Evolutionary conservation across 225 moss, liverwort and hornwort species (phyloP).

Genomic region (Polytrichum commune): DNA sequence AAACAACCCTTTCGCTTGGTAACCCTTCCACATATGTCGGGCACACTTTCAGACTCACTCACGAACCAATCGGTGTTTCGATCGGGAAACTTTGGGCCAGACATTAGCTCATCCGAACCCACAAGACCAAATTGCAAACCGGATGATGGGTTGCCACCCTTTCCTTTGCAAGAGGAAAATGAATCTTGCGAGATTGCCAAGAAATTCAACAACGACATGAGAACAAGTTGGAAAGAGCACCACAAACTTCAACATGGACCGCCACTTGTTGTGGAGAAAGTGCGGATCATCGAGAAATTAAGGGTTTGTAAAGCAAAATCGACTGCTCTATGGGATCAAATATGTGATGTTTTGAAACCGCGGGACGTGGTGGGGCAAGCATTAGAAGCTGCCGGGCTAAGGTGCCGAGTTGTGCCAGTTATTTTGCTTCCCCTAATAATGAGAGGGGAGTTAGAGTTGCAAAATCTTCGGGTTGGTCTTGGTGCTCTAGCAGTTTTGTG

Average conservation of each 20-base stretch:
- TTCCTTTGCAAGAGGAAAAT: neutral
- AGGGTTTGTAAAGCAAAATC: constrained; percentile 12
- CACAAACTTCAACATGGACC: constrained; percentile 4
- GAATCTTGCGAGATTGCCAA: constrained; percentile 13
- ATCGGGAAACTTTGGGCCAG: neutral
- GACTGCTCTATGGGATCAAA: constrained; percentile 3
- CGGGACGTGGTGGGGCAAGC: constrained; percentile 3
- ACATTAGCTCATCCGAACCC: neutral
- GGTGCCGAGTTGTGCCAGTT: constrained; percentile 17
- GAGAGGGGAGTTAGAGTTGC: neutral
- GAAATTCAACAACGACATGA: constrained; percentile 15
- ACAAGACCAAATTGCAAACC: neutral
- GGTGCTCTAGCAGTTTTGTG: constrained; percentile 38
- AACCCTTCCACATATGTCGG: no score
- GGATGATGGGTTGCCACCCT: neutral
- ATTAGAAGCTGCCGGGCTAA: constrained; percentile 24
- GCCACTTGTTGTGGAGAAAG: neutral
- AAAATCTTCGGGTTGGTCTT: constrained; percentile 8
- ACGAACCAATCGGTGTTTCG: no score
- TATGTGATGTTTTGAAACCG: constrained; percentile 14
- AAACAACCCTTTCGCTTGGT: neutral
- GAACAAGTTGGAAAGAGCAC: constrained; percentile 17
- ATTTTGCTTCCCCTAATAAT: constrained; percentile 18
- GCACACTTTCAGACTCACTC: neutral
- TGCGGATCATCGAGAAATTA: neutral